Base-by-base conservation (phyloP, 805 yeast genomes). In the Maudiozyma pseudohumilis region DNA sequence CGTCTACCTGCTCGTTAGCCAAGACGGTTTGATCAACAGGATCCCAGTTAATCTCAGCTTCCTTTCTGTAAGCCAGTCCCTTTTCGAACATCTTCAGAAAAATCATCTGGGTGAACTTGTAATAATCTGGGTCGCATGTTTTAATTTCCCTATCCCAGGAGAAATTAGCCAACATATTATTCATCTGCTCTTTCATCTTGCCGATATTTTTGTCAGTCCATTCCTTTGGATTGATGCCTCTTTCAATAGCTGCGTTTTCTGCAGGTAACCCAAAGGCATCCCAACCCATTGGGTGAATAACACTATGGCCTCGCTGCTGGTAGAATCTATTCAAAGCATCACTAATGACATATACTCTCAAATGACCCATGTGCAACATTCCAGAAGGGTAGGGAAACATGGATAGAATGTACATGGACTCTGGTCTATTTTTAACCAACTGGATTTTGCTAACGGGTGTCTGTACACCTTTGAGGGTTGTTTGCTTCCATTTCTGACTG, bases 371-470 rank as follows among this genome's bases (percentile, higher is more conserved):
- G 54, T 92, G 98, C 5, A 92, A 68, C 41, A 70, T 69, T 1
- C 98, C 98, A 0, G 96, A 86, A 1, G 98, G 98, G 50, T 92
- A 92, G 1, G 98, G 98, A 53, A 92, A 89, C 95, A 83, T 84
- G 0, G 94, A 70, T 23, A 92, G 64, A 20, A 82, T 73, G 57
- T 79, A 89, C 23, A 48, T 49, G 11, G 40, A 28, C 16, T 51
- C 39, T 18, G 29, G 35, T 38, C 23, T 47, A 32, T 17, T 24
- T 33, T 16, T 40, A 19, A 26, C 40, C 35, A 23, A 36, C 29
- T 30, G 38, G 9, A 10, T 27, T 6, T 28, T 24, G 5, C 11
- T 29, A 12, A 27, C 29, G 16, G 40, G 23, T 16, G 37, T 13
- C 31, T 41, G 42, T 0, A 35, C 32, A 10, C 56, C 55, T 18